Evolutionary conservation across 805 yeast species (phyloP), one percentile per base, ranked within the genome.

Genomic region (Yarrowia sp.): DNA sequence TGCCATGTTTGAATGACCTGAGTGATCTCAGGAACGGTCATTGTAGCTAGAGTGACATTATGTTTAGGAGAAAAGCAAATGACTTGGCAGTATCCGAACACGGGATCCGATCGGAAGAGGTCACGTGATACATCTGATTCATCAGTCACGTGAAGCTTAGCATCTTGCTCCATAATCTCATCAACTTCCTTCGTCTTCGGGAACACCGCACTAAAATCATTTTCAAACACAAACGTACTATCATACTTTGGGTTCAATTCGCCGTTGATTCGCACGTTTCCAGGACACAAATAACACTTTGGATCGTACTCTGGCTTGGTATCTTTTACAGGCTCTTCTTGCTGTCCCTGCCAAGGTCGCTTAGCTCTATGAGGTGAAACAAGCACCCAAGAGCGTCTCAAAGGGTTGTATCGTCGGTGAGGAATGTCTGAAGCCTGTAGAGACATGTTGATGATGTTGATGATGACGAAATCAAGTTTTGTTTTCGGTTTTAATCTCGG

Each of bases 261-360:
- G 18, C 89, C 90, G 15, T 85, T 80, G 31, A 89, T 87, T 53
- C 93, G 80, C 11, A 76, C 74, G 73, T 88, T 88, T 3, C 90
- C 85, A 0, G 92, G 92, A 74, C 92, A 88, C 67, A 88, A 76
- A 74, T 84, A 88, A 75, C 93, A 88, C 68, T 81, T 81, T 18
- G 82, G 82, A 70, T 88, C 92, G 71, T 83, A 87, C 38, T 69
- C 76, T 4, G 89, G 88, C 67, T 80, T 77, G 33, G 73, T 69
- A 14, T 76, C 78, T 50, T 74, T 77, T 63, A 73, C 70, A 14
- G 79, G 73, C 39, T 77, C 78, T 72, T 88, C 92, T 68, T 84
- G 80, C 67, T 86, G 89, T 41, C 92, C 92, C 73, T 85, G 88
- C 92, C 92, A 88, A 18, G 93, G 92, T 69, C 93, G 79, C 74